These are phyloP conservation scores for Microsporum audouinii DNA, from an alignment of 2,329 filamentous ascomycete species.

Conservation along the genomic window DNA sequence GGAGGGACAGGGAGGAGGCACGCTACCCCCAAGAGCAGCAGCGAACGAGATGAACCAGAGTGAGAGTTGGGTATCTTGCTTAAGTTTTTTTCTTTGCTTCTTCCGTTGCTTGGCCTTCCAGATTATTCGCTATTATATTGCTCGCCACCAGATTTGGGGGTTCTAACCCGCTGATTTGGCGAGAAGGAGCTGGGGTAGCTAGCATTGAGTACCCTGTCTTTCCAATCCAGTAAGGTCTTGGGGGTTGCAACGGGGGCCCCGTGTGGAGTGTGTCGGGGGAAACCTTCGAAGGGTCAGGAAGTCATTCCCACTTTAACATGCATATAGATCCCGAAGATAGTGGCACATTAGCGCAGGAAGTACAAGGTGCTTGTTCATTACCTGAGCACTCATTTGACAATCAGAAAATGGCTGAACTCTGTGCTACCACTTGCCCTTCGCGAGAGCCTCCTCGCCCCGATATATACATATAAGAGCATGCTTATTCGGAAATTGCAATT, in stretches of 20 bases:
- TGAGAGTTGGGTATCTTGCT: neutral
- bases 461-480: neutral
- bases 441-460: neutral
- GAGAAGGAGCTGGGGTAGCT: constrained; percentile 1
- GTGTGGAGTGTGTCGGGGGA: constrained; percentile 3
- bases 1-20: neutral
- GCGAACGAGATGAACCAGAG: neutral
- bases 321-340: constrained; percentile 4
- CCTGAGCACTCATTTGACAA: constrained; percentile 3
- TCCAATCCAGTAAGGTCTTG: neutral
- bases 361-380: neutral
- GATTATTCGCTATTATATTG: neutral
- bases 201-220: neutral
- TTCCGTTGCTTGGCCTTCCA: constrained; percentile 1
- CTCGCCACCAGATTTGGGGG: neutral
- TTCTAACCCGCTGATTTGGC: neutral
- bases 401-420: constrained; percentile 1
- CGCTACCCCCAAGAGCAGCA: constrained; percentile 1
- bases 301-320: neutral
- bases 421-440: neutral
- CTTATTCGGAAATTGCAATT: constrained; percentile 3
- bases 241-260: constrained; percentile 3
- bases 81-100: neutral
- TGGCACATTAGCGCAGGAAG: constrained; percentile 1
- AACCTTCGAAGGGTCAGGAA: neutral